Conservation (phyloP, 768 basidiomycete genomes). For the Termitomyces sp. region DNA sequence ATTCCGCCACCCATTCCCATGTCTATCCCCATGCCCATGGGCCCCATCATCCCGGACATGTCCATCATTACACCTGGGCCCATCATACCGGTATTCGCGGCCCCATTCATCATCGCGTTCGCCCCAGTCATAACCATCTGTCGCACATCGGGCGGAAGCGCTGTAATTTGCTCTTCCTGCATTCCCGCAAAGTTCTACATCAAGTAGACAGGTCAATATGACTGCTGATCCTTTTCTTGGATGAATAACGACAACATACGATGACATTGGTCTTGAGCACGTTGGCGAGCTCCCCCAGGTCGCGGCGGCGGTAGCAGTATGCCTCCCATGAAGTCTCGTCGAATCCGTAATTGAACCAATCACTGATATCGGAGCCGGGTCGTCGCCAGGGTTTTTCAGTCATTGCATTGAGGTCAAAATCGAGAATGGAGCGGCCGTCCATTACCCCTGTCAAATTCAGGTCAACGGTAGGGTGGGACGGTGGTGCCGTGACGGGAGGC, state of each 20-base stretch:
- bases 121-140: conserved; percentile 86
- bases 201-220: not conserved
- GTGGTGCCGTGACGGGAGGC: conserved; percentile 63
- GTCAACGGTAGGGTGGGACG: conserved; percentile 77
- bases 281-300: conserved; percentile 72
- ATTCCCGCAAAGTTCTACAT: conserved; percentile 73
- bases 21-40: conserved; percentile 60
- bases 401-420: conserved; percentile 72
- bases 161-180: conserved; percentile 74
- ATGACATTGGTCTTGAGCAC: conserved; percentile 81
- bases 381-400: conserved; percentile 86
- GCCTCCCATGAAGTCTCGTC: conserved; percentile 96
- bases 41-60: conserved; percentile 57
- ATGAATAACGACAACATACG: conserved; percentile 36
- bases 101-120: conserved; percentile 69
- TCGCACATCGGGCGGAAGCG: conserved; percentile 75
- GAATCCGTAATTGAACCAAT: conserved; percentile 99
- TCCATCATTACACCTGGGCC: conserved; percentile 73
- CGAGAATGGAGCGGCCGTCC: conserved; percentile 76
- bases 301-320: conserved; percentile 80
- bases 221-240: conserved; percentile 1
- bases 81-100: conserved; percentile 55
- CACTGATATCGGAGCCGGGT: conserved; percentile 88
- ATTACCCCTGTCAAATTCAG: conserved; percentile 58
- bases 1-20: conserved; percentile 56